Evolutionary conservation across 225 moss, liverwort and hornwort genomes (phyloP).

Genomic region (Neckera pumila): DNA sequence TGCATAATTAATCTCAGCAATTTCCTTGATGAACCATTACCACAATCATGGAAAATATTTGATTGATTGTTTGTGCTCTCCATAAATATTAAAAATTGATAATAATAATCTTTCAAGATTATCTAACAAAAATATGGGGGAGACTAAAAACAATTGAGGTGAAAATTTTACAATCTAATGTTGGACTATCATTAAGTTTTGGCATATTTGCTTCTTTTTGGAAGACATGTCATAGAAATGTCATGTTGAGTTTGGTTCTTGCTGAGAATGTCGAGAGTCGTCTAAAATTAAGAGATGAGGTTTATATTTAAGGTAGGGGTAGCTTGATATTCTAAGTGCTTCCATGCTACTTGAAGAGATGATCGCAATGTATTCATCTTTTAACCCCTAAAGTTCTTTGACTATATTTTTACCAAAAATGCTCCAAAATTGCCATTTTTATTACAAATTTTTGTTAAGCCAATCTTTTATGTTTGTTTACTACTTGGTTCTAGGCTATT

Average conservation of each 20-base stretch:
- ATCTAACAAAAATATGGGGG: too few relatives aligned
- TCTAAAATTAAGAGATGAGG: neutral
- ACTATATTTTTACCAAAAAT: too few relatives aligned
- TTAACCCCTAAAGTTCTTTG: too few relatives aligned
- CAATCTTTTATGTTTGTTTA: too few relatives aligned
- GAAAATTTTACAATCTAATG: neutral
- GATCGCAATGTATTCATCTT: neutral
- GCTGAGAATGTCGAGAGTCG: neutral
- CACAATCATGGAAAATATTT: neutral
- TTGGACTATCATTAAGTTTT: neutral
- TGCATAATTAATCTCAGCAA: neutral
- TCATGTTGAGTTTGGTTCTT: neutral
- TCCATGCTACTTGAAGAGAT: neutral
- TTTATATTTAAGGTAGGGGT: neutral
- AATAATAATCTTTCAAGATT: neutral
- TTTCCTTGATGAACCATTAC: neutral
- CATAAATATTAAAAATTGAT: too few relatives aligned
- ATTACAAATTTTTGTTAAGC: too few relatives aligned
- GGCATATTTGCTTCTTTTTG: neutral
- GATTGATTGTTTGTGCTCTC: fast-evolving
- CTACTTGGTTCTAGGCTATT: too few relatives aligned
- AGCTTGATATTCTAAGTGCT: fast-evolving
- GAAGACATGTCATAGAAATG: neutral
- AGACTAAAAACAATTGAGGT: neutral
- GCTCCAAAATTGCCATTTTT: too few relatives aligned